These are phyloP conservation scores for Margaritispora aquatica DNA, from an alignment of 495 filamentous ascomycete genomes.

Conservation along the genomic window DNA sequence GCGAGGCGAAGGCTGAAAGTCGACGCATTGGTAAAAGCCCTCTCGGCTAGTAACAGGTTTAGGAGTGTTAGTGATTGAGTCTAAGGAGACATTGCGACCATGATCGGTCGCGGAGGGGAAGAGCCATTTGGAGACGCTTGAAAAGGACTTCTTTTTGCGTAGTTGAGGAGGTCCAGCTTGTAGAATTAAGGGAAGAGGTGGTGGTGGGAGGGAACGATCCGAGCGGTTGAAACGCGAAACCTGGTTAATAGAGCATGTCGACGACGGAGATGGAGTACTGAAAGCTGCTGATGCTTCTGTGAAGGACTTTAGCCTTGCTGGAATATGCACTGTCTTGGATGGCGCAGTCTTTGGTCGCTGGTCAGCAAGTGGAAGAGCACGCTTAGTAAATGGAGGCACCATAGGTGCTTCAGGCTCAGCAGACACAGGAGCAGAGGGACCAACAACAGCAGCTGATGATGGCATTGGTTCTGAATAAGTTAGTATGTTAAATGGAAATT, in stretches of 20 bases:
- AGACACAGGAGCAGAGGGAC: background rate
- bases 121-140: conserved; percentile 48
- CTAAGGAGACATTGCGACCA: conserved; percentile 30
- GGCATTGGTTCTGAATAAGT: conserved; percentile 23
- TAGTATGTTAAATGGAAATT: background rate
- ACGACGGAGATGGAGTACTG: conserved; percentile 11
- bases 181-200: conserved; percentile 45
- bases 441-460: background rate
- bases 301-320: conserved; percentile 18
- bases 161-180: conserved; percentile 29
- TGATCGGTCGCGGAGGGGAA: conserved; percentile 31
- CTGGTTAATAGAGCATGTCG: conserved; percentile 1
- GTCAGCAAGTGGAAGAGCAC: conserved; percentile 4
- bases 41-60: conserved; percentile 38
- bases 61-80: conserved; percentile 42
- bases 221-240: background rate
- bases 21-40: conserved; percentile 48
- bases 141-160: conserved; percentile 53
- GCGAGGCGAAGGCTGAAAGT: conserved; percentile 19
- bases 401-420: background rate
- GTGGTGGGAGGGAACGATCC: conserved; percentile 26
- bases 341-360: conserved; percentile 19
- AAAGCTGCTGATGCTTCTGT: conserved; percentile 20
- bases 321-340: conserved; percentile 20
- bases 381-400: conserved; percentile 15